Evolutionary conservation across 2,329 filamentous ascomycete genomes (phyloP), one percentile per base, ranked within the genome.

Genomic region (Cladosporium velox): DNA sequence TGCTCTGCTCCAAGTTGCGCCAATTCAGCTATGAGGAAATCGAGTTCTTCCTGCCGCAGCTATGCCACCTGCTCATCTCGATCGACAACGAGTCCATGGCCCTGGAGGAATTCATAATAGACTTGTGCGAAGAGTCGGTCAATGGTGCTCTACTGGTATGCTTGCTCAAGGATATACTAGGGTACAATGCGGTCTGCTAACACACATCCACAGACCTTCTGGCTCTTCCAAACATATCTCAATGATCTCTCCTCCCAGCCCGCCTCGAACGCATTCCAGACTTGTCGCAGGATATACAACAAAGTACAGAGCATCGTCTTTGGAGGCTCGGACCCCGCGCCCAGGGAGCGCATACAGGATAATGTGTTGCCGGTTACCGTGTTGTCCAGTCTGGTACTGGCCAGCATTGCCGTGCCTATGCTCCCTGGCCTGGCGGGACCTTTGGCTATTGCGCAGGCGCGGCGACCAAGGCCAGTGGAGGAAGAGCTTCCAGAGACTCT

Each of bases 71-170:
- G 70, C 88, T 93, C 80, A 91, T 95, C 75, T 93, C 90, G 79
- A 87, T 94, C 78, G 88, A 94, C 83, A 95, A 94, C 80, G 92
- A 95, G 83, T 94, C 91, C 72, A 93, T 95, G 91, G 91, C 92
- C 59, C 79, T 95, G 79, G 92, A 95, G 80, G 91, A 95, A 81
- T 95, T 94, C 77, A 85, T 95, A 73, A 82, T 94, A 74, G 91
- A 95, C 78, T 81, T 95, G 67, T 95, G 92, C 79, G 90, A 95
- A 79, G 91, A 94, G 80, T 94, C 91, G 21, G 91, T 93, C 71
- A 94, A 91, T 72, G 91, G 90, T 69, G 91, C 91, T 67, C 83
- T 95, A 71, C 82, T 95, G 82, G 91, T 94, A 83, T 72, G 88
- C 82, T 55, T 57, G 15, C 6, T 28, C 5, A 4, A 14, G n/a